Evolutionary conservation across 2,329 filamentous ascomycete genomes (phyloP), one percentile per base, ranked within the genome.

Genomic region (Capronia coronata): DNA sequence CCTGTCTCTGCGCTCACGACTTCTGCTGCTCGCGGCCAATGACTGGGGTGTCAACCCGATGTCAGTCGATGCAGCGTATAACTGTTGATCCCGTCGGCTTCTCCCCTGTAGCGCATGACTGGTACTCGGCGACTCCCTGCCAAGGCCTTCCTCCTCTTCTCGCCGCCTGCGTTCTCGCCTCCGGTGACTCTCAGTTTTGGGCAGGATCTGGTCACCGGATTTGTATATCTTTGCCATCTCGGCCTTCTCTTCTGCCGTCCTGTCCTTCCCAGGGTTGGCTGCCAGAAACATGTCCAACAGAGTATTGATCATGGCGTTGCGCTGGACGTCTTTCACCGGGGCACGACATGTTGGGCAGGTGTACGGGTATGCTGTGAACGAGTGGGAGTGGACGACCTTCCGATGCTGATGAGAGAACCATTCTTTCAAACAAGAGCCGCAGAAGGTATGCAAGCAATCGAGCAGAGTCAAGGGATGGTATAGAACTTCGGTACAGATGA

Each of bases 331-430:
- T 56, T 90, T 83, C 53, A 98, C 91, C 10, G 77, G 70, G 39
- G 89, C 87, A 58, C 93, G 87, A 70, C 93, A 98, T 70, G 88
- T 86, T 34, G 93, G 93, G 71, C 93, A 98, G 39, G 89, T 96
- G 67, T 88, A 94, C 39, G 76, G 77, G 46, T 75, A 70, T 2
- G 60, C 46, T 11, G 52, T 51, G 8, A 60, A 55, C 2, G 59
- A 43, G 14, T 54, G 70, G 59, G 63, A 75, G 64, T 56, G 69
- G 60, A 62, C 73, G 53, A 61, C 76, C 59, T 55, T 79, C 23
- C 75, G 73, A 30, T 83, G 82, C 67, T 95, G 88, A 68, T 82
- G 93, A 56, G 75, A 73, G 66, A 97, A 98, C 93, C 93, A 98
- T 72, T 94, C 88, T 68, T 94, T 95, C 51, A 97, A 69, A 65